Conservation (phyloP, 768 basidiomycete genomes). For the Mrakia frigida region DNA sequence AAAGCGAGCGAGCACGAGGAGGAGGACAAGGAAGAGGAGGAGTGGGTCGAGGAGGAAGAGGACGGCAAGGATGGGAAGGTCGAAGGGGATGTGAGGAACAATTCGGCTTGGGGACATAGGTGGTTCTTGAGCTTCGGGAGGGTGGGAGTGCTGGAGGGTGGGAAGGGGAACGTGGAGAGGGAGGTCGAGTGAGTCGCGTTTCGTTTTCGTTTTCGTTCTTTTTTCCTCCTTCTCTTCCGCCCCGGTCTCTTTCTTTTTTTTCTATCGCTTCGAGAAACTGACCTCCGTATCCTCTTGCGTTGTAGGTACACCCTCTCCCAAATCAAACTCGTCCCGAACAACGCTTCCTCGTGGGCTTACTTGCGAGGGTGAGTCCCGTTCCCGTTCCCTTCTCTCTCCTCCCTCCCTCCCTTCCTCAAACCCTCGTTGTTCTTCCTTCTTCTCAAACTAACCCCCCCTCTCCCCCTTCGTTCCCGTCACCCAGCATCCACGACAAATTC, state of each 20-base stretch:
- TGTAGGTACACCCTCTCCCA: constrained; percentile 72
- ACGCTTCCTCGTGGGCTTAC: constrained; percentile 95
- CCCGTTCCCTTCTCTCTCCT: not conserved
- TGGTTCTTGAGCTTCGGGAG: constrained; percentile 66
- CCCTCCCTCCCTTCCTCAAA: not conserved
- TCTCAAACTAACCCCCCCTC: not conserved
- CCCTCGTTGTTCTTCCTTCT: not conserved
- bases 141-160: constrained; percentile 54
- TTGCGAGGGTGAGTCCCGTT: constrained; percentile 55
- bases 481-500: constrained; percentile 20
- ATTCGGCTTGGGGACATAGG: constrained; percentile 95
- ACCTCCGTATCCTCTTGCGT: not conserved
- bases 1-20: not conserved
- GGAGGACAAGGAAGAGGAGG: constrained; percentile 42
- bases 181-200: constrained; percentile 66
- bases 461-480: not conserved
- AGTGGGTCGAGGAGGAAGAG: constrained; percentile 59
- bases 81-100: constrained; percentile 77
- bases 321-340: constrained; percentile 82
- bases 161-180: constrained; percentile 51
- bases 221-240: too few species aligned
- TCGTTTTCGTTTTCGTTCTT: constrained; percentile 6
- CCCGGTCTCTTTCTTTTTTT: not conserved
- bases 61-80: constrained; percentile 64
- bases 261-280: too few species aligned